A percentile compares a stretch with the other conserved stretches of the same genome.
These are phyloP conservation scores for Xylona heveae DNA, from an alignment of 495 filamentous ascomycete species.

Conservation along the genomic window DNA sequence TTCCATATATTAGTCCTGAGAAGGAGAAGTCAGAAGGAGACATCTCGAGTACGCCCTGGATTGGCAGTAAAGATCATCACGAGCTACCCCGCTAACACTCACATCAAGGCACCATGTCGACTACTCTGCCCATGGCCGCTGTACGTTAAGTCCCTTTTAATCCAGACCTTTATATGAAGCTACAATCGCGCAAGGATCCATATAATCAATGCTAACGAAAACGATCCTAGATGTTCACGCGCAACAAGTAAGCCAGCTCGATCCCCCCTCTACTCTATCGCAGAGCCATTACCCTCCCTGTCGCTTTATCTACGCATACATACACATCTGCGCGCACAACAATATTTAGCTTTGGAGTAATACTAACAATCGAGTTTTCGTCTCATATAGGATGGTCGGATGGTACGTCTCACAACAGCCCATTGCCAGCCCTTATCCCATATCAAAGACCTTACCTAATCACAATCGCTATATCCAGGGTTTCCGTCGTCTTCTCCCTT, in stretches of 20 bases:
- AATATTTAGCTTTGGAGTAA: background rate
- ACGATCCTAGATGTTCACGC: conserved; percentile 56
- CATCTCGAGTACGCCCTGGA: conserved; percentile 24
- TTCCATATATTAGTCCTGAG: conserved; percentile 38
- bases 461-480: conserved; percentile 32
- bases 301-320: background rate
- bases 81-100: conserved; percentile 21
- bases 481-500: conserved; percentile 60
- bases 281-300: background rate
- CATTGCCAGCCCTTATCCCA: background rate
- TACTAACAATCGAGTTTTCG: conserved; percentile 1
- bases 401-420: conserved; percentile 31
- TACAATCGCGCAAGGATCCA: background rate
- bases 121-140: conserved; percentile 80
- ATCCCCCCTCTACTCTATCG: too few relatives aligned
- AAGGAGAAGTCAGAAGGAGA: conserved; percentile 31
- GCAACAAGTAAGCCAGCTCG: conserved; percentile 45
- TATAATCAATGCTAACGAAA: background rate
- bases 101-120: conserved; percentile 44
- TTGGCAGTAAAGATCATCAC: conserved; percentile 1
- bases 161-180: background rate
- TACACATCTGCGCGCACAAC: background rate
- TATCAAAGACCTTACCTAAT: conserved; percentile 2
- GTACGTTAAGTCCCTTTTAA: conserved; percentile 20
- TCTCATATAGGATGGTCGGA: conserved; percentile 38